Conservation (phyloP, 2,329 filamentous ascomycete species). For the Epichloe bromicola region DNA sequence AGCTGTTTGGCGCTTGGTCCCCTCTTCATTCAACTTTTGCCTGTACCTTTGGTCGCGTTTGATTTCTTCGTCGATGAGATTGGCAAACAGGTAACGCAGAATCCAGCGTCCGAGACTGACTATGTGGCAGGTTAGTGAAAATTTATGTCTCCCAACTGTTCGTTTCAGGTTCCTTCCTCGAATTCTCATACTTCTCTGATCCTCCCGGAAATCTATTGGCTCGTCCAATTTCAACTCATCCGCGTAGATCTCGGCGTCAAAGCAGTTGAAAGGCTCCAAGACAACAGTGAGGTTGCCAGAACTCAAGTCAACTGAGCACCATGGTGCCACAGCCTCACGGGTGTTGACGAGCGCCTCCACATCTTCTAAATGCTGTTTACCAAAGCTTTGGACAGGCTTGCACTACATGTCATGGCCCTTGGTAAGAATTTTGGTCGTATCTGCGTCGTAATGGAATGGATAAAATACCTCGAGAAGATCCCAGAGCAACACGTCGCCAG, state of each 20-base stretch:
- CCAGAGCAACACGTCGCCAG: conserved; percentile 90
- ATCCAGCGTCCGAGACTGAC: conserved; percentile 97
- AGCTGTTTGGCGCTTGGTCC: conserved; percentile 44
- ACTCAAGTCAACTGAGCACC: conserved; percentile 90
- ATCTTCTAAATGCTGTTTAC: conserved; percentile 86
- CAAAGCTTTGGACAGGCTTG: conserved; percentile 78
- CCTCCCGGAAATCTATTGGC: conserved; percentile 71
- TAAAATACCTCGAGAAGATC: conserved; percentile 63
- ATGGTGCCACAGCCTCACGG: conserved; percentile 77
- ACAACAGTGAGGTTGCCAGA: conserved; percentile 86
- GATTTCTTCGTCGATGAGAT: conserved; percentile 82
- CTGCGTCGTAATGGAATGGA: not conserved
- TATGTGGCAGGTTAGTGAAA: conserved; percentile 23
- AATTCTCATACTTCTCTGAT: conserved; percentile 65
- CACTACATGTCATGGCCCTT: conserved; percentile 42
- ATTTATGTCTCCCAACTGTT: not conserved
- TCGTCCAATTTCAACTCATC: conserved; percentile 71
- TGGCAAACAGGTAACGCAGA: conserved; percentile 78
- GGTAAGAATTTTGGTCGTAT: not conserved
- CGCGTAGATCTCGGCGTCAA: conserved; percentile 94
- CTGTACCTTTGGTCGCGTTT: conserved; percentile 64
- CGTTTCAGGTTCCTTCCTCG: not conserved
- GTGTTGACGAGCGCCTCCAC: conserved; percentile 81
- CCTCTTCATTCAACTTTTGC: conserved; percentile 49
- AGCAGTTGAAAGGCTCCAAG: conserved; percentile 88